Evolutionary conservation across 768 basidiomycete species (phyloP), one percentile per base, ranked within the genome.

Genomic region (Saitozyma podzolica): DNA sequence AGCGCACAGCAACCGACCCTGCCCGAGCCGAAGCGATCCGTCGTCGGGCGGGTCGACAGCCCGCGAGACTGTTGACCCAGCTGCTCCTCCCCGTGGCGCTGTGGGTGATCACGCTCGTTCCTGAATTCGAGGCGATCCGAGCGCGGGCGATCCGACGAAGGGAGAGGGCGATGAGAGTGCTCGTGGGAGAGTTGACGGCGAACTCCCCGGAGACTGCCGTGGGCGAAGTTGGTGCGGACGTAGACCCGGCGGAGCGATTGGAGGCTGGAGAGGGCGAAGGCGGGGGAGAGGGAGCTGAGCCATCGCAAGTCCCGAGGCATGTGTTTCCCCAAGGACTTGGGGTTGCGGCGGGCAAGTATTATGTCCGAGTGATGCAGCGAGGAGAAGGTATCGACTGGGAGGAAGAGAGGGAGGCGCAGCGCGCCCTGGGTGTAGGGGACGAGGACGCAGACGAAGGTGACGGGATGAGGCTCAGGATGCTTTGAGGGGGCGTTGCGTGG

Each of bases 351-450:
- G 59, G 56, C 42, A 58, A 61, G 39, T 76, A 76, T 55, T 76
- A 73, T 55, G 42, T 61, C 19, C 48, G 74, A 16, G 70, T 73
- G 11, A 55, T 73, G 54, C 63, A 62, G 9, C 51, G 63, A 10
- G 72, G 72, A 1, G 72, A 73, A 54, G 74, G 72, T 39, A 74
- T 76, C 20, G 74, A 76, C 58, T 76, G 74, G 74, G 74, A 76
- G 45, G 74, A 76, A 56, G 74, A 76, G 56, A 50, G 72, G 39
- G 74, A 76, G 53, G 74, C 74, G 16, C 74, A 76, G 65, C 37
- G 72, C 41, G 72, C 72, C 16, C 50, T 76, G 61, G 72, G 72
- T 0, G 52, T 73, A n/a, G 66, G 60, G 9, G 63, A 69, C 16
- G 70, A 76, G 41, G 70, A 72, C 10, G 68, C 67, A 9, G 17